Conservation (phyloP, 2,329 filamentous ascomycete species). For the Alternaria conjuncta region DNA sequence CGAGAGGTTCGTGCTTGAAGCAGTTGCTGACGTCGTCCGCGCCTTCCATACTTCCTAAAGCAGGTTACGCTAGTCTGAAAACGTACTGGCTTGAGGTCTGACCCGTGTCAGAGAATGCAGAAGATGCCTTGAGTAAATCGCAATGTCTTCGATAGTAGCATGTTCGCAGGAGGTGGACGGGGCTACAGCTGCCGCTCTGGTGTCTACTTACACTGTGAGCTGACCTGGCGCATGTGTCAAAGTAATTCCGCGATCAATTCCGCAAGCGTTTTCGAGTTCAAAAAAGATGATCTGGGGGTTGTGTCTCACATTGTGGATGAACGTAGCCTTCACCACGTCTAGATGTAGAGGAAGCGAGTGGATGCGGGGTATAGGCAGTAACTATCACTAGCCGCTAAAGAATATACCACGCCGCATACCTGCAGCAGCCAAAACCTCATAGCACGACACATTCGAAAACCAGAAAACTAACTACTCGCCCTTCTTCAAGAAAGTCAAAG, state of each 20-base stretch:
- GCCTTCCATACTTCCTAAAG: background rate
- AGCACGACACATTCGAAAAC: fast-evolving
- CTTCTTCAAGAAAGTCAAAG: constrained; percentile 55
- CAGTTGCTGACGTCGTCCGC: background rate
- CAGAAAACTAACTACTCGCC: background rate
- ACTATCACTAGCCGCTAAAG: background rate
- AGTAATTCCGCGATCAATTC: too few species aligned
- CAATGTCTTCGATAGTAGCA: too few species aligned
- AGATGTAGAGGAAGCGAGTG: background rate
- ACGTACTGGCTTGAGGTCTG: background rate
- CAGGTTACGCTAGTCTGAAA: background rate
- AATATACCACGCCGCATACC: background rate
- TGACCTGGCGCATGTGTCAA: too few species aligned
- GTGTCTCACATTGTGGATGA: too few species aligned
- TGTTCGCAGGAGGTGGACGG: too few species aligned
- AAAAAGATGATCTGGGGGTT: too few species aligned
- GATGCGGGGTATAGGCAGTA: background rate
- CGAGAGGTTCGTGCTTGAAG: background rate
- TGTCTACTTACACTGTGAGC: too few species aligned
- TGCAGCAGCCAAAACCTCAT: background rate
- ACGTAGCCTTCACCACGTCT: background rate
- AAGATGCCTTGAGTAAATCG: too few species aligned
- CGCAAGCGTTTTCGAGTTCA: too few species aligned
- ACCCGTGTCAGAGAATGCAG: background rate
- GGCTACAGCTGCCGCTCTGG: too few species aligned